Conservation (phyloP, 768 basidiomycete genomes). For the Tremella fuciformis region DNA sequence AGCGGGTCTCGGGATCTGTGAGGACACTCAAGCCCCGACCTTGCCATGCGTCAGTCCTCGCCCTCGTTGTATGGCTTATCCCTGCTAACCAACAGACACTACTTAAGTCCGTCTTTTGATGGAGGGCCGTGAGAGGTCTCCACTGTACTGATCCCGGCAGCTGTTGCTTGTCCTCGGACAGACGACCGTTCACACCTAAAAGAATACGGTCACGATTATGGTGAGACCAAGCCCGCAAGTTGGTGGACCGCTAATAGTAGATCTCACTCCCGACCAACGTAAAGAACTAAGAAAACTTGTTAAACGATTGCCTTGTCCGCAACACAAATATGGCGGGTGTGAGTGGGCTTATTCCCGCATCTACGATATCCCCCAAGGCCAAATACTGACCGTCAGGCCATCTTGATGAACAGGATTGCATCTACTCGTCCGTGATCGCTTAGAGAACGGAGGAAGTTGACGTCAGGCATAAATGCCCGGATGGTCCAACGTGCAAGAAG, state of each 20-base stretch:
- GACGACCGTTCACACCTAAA: too few species aligned
- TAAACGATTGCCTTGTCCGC: not conserved
- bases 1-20: too few species aligned
- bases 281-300: not conserved
- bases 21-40: too few species aligned
- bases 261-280: not conserved
- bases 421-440: not conserved
- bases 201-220: not conserved
- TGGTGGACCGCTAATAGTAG: not conserved
- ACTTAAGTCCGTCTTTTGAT: not conserved
- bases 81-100: not conserved
- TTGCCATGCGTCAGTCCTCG: too few species aligned
- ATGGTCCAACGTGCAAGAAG: not conserved
- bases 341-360: not conserved
- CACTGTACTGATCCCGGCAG: not conserved
- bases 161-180: not conserved
- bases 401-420: not conserved
- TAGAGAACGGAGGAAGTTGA: not conserved
- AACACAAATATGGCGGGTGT: conserved; percentile 1
- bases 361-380: not conserved
- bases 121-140: not conserved
- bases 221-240: not conserved
- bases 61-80: too few species aligned
- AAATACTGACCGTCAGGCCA: not conserved
- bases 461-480: conserved; percentile 3